Conservation (phyloP, 352 stramenopile species). For the Phytophthora colocasiae region DNA sequence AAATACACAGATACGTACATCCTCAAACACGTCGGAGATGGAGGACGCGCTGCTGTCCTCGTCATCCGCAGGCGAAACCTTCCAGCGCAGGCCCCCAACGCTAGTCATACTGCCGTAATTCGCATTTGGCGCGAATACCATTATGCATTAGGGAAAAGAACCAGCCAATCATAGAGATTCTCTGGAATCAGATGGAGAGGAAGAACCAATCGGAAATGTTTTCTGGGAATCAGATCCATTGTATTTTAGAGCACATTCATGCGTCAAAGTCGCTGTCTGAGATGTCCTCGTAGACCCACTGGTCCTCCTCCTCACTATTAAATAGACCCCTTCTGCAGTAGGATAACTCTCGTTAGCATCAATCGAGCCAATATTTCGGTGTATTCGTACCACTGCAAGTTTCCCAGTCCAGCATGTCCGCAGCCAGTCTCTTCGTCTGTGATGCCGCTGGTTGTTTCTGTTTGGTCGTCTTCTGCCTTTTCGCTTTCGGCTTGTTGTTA, state of each 20-base stretch:
- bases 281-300: conserved; percentile 69
- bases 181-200: background rate
- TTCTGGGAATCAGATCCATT: too few species aligned
- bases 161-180: conserved; percentile 7
- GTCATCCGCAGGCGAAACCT: conserved; percentile 28
- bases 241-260: conserved; percentile 3
- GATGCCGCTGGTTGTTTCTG: conserved; percentile 13
- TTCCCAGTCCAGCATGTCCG: conserved; percentile 72
- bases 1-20: conserved; percentile 42
- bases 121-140: conserved; percentile 20
- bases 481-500: background rate
- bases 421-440: conserved; percentile 38
- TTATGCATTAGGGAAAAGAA: conserved; percentile 2
- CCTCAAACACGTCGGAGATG: conserved; percentile 71
- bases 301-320: conserved; percentile 30
- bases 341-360: conserved; percentile 5
- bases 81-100: conserved; percentile 18
- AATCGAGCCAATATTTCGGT: background rate
- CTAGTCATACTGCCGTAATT: conserved; percentile 24
- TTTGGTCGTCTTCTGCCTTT: conserved; percentile 25
- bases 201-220: too few species aligned
- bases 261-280: conserved; percentile 72
- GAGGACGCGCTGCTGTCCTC: conserved; percentile 54
- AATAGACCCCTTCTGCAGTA: conserved; percentile 45
- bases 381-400: conserved; percentile 60